Evolutionary conservation across 805 yeast species (phyloP), one percentile per base, ranked within the genome.

Genomic region (Sugiyamaella lignohabitans): DNA sequence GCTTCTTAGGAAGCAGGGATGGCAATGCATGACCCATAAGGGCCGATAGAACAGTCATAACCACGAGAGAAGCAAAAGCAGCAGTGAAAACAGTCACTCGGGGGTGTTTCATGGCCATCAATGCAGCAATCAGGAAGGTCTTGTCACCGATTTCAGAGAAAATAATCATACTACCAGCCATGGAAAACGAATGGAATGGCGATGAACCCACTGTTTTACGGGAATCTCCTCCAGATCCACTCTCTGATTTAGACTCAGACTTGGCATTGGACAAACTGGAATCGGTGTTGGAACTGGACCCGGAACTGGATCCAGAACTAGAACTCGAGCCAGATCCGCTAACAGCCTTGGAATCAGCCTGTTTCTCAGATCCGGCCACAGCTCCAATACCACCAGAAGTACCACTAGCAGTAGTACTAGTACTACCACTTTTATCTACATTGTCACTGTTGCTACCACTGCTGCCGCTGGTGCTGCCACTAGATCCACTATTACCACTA

Each of bases 141-240:
- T 93, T 93, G 65, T 93, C 99, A 50, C 98, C 98, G 49, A 93
- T 83, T 66, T 93, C 99, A 23, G 95, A 85, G n/a, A 88, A 85
- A 27, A 86, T 69, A 60, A 93, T 93, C 98, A 93, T 93, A 14
- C 91, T 78, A 29, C 82, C 69, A 1, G 98, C 78, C 82, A 91
- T 79, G 49, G 85, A 57, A 56, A 93, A 83, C 2, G 94, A 76
- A 53, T 76, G 55, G 36, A 57, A 42, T 17, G 53, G 47, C n/a
- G 46, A 24, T 38, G 36, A 27, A 34, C 37, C 42, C 16, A 44
- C 17, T 8, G 34, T 24, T 19, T 27, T 27, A 27, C 14, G 32
- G 8, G 32, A 27, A 27, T 27, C 32, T 27, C 14, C 32, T 8
- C 32, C 14, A 27, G 8, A 8, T 27, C 11, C 32, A 27, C 14